Evolutionary conservation across 306 rosid genomes (phyloP).

Genomic region (Vachellia collinsii): DNA sequence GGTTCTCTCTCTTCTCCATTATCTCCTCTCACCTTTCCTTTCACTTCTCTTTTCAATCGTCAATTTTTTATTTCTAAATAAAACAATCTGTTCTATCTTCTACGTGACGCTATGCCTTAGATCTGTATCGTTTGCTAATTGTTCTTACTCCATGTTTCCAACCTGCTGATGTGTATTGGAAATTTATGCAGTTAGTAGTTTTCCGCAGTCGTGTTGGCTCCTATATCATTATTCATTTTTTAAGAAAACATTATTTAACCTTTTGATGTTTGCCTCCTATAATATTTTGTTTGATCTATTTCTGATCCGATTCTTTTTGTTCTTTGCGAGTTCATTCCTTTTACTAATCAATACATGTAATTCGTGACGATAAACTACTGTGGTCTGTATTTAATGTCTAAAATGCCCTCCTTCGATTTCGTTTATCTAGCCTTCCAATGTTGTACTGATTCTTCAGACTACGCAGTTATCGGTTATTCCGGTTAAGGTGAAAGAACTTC

Average conservation of each 20-base stretch:
- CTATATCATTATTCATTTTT: neutral
- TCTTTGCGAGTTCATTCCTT: neutral
- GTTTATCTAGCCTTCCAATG: neutral
- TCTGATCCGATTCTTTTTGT: neutral
- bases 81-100: neutral
- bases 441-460: neutral
- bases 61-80: neutral
- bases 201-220: neutral
- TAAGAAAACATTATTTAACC: neutral
- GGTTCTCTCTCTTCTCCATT: constrained; percentile 43
- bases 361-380: neutral
- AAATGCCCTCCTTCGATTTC: neutral
- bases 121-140: neutral
- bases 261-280: neutral
- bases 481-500: neutral
- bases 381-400: neutral
- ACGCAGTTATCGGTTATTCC: neutral
- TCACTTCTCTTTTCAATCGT: neutral
- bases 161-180: neutral
- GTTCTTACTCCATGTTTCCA: neutral
- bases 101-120: neutral
- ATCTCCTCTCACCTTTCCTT: neutral
- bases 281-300: neutral
- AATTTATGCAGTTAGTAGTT: neutral
- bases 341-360: neutral